phyloP scores from a whole-genome alignment of 768 basidiomycete species.

The Leucocoprinus leucothites region DNA sequence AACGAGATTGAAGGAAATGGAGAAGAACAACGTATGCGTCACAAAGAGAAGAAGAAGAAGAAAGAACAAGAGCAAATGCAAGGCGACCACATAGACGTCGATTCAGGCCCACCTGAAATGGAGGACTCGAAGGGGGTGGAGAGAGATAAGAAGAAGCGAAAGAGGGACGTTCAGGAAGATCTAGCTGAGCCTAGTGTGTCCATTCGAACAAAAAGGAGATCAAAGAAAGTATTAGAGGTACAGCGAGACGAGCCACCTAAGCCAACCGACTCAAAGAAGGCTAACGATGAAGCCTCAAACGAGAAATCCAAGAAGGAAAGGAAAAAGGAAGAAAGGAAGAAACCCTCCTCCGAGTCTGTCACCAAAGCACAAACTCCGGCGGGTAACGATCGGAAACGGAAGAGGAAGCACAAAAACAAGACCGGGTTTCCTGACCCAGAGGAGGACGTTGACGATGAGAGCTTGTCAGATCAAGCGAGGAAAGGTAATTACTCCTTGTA shows the following conservation, averaged over 20 bases:
- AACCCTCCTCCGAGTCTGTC: too few species aligned
- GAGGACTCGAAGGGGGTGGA: constrained; percentile 1
- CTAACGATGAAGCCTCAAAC: too few species aligned
- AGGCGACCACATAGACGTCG: constrained; percentile 9
- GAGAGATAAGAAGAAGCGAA: constrained; percentile 19
- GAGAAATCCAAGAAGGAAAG: too few species aligned
- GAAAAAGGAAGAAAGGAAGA: too few species aligned
- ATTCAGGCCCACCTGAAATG: background rate
- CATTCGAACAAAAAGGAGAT: constrained; percentile 6
- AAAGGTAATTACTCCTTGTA: constrained; percentile 32
- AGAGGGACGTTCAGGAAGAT: constrained; percentile 13
- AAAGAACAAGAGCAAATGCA: background rate
- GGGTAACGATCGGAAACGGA: background rate
- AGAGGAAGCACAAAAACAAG: constrained; percentile 37
- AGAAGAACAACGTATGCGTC: constrained; percentile 6
- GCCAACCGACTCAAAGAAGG: too few species aligned
- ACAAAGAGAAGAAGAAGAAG: background rate
- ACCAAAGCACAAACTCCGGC: background rate
- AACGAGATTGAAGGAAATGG: background rate
- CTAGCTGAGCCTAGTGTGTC: constrained; percentile 6
- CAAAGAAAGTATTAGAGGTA: background rate
- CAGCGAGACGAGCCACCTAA: background rate
- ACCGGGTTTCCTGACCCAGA: constrained; percentile 29
- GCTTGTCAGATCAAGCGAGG: constrained; percentile 23
- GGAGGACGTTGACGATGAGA: background rate